Base-by-base conservation (phyloP, 257 asterid species). In the Ocimum tenuiflorum region DNA sequence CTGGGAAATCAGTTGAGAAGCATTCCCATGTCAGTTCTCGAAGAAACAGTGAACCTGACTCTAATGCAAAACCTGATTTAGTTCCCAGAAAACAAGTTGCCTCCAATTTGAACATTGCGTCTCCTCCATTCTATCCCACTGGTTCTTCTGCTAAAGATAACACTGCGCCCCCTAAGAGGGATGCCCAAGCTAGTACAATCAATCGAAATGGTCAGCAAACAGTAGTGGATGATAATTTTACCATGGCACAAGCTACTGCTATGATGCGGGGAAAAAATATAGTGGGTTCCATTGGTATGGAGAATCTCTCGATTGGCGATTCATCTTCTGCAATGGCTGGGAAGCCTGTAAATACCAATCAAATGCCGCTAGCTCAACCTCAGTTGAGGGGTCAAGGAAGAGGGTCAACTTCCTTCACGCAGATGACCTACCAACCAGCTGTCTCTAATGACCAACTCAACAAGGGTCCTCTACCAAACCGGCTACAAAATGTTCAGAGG, bases 121-220 rank as follows among this genome's bases (percentile, higher is more conserved):
- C 99, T 65, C 99, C 99, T 68, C 99, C 99, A 62, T 94, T 90
- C 78, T 94, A 94, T 78, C 99, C 99, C 47, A 82, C 95, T 72
- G 82, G 89, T 62, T 79, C 97, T 50, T 88, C 99, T 48, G 33
- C 86, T 6, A 92, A 83, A 77, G 97, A 82, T 31, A 71, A 41
- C 59, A 63, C 75, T 65, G 57, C 59, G 36, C 71, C 90, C 7
- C 78, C 73, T 50, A 82, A 82, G 62, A 71, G 80, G 81, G 91
- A 86, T 74, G 63, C 18, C 67, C 95, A 81, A 68, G 70, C 80
- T 39, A 84, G 85, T 59, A 47, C 81, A 50, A 17, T 60, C 23
- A 81, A 68, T 71, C 77, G 76, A 33, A 71, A 69, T 64, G 82
- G 74, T 77, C 91, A 76, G 71, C 82, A 80, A 70, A 71, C 85